Percentiles rank a stretch among this genome's conserved stretches.
phyloP scores from a whole-genome alignment of 2,329 filamentous ascomycete genomes.

The Verticillium isaacii region DNA sequence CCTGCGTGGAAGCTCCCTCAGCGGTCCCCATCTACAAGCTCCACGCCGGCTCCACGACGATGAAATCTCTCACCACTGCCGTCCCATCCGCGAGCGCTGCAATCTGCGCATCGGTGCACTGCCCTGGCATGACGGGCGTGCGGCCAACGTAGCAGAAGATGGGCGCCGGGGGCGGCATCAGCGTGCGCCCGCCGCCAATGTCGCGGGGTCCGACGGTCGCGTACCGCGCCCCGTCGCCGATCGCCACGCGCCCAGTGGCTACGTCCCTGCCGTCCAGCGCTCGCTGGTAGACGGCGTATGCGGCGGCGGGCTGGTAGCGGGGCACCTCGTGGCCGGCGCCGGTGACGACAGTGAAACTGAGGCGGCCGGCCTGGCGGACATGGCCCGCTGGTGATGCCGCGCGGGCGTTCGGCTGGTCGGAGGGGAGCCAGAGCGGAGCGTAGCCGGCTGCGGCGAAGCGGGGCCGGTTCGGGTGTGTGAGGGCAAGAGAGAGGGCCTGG shows the following conservation, averaged over 20 bases:
- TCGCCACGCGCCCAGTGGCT: conserved; percentile 43
- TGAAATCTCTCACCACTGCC: conserved; percentile 1
- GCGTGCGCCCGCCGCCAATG: not conserved
- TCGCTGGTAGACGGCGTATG: conserved; percentile 39
- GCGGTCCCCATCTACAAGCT: not conserved
- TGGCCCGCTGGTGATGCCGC: not conserved
- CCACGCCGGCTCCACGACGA: conserved; percentile 3
- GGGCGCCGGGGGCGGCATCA: not conserved
- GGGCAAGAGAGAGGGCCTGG: conserved; percentile 54
- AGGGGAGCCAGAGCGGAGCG: conserved; percentile 20
- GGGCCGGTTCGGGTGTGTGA: conserved; percentile 33
- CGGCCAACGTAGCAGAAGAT: conserved; percentile 1
- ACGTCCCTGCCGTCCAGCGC: conserved; percentile 47
- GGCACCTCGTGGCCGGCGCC: conserved; percentile 3
- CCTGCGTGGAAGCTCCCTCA: not conserved
- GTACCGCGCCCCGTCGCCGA: conserved; percentile 15
- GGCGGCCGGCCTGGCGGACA: not conserved
- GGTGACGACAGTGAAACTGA: conserved; percentile 1
- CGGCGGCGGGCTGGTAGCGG: conserved; percentile 1
- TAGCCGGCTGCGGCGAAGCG: conserved; percentile 59
- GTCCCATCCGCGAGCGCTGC: conserved; percentile 1
- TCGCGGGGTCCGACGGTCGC: not conserved
- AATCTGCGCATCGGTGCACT: conserved; percentile 1
- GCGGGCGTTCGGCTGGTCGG: not conserved
- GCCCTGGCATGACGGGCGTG: not conserved